A percentile compares a stretch with the other conserved stretches of the same genome.
Evolutionary conservation across 257 asterid genomes (phyloP).

Genomic region (Forsythia viridissima): DNA sequence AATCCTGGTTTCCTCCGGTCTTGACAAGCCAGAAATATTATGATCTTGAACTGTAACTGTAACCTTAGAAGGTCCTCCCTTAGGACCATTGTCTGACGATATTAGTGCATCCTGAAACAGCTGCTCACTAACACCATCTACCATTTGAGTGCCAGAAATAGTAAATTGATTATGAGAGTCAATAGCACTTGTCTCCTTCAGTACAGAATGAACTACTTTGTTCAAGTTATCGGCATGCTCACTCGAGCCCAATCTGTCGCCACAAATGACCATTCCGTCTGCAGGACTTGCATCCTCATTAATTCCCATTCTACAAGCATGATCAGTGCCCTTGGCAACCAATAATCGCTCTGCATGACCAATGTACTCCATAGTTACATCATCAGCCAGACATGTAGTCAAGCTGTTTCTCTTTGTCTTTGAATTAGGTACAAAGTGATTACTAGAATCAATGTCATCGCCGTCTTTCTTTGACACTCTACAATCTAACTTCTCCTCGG

Average conservation of each 20-base stretch:
- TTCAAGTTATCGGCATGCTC: constrained; percentile 22
- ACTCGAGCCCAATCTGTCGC: constrained; percentile 23
- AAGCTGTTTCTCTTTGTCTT: constrained; percentile 33
- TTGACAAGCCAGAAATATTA: constrained; percentile 28
- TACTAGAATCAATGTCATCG: constrained; percentile 7
- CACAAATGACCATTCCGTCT: constrained; percentile 22
- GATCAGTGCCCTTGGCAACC: constrained; percentile 15
- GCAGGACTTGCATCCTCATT: constrained; percentile 26
- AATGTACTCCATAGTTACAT: constrained; percentile 12
- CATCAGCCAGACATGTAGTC: constrained; percentile 19
- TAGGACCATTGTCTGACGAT: constrained; percentile 21
- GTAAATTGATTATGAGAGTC: constrained; percentile 23
- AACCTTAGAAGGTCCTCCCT: constrained; percentile 26
- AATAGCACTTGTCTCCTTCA: constrained; percentile 23
- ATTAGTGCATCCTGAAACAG: constrained; percentile 23
- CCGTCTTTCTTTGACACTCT: constrained; percentile 30
- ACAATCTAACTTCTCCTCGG: constrained; percentile 19
- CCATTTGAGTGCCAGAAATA: constrained; percentile 19
- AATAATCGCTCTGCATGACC: constrained; percentile 23
- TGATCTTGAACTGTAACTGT: constrained; percentile 26
- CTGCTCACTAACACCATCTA: constrained; percentile 19
- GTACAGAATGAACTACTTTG: constrained; percentile 21
- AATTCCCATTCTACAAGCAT: constrained; percentile 21
- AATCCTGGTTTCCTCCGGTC: constrained; percentile 25
- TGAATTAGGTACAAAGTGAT: constrained; percentile 18